Conservation (phyloP, 306 rosid species). For the Echinosophora koreensis region DNA sequence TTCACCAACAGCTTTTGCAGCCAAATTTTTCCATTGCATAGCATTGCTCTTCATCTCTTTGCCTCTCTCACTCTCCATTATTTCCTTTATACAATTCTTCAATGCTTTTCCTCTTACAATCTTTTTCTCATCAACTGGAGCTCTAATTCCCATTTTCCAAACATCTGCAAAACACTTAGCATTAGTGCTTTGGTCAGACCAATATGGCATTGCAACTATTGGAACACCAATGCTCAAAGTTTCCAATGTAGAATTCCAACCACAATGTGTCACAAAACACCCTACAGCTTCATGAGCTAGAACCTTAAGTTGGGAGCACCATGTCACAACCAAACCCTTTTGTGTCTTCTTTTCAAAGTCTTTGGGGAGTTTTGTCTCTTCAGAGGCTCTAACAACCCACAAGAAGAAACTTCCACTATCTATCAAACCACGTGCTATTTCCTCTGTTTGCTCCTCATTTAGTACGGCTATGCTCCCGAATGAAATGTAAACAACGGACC, state of each 20-base stretch:
- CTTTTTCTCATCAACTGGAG: conserved; percentile 20
- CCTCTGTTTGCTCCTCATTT: neutral
- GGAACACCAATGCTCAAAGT: conserved; percentile 46
- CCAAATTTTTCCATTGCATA: conserved; percentile 33
- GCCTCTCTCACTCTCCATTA: conserved; percentile 28
- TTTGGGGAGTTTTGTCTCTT: conserved; percentile 29
- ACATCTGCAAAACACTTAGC: conserved; percentile 35
- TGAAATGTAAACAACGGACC: conserved; percentile 30
- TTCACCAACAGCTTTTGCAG: conserved; percentile 16
- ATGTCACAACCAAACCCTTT: conserved; percentile 40
- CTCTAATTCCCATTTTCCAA: conserved; percentile 40
- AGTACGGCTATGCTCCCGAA: conserved; percentile 7
- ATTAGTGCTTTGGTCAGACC: conserved; percentile 44
- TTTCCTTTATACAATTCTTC: conserved; percentile 14
- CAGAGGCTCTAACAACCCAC: conserved; percentile 25
- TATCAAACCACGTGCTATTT: conserved; percentile 10
- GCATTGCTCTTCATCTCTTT: conserved; percentile 27
- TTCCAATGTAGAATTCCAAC: conserved; percentile 49
- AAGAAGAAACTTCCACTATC: conserved; percentile 20
- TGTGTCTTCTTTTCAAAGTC: conserved; percentile 38
- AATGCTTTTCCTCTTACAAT: conserved; percentile 26
- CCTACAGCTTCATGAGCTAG: conserved; percentile 46
- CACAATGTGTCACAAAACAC: conserved; percentile 50
- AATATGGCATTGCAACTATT: conserved; percentile 38
- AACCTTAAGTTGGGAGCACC: conserved; percentile 42